phyloP scores from a whole-genome alignment of 345 rosid genomes.

The Melastoma malabathricum region DNA sequence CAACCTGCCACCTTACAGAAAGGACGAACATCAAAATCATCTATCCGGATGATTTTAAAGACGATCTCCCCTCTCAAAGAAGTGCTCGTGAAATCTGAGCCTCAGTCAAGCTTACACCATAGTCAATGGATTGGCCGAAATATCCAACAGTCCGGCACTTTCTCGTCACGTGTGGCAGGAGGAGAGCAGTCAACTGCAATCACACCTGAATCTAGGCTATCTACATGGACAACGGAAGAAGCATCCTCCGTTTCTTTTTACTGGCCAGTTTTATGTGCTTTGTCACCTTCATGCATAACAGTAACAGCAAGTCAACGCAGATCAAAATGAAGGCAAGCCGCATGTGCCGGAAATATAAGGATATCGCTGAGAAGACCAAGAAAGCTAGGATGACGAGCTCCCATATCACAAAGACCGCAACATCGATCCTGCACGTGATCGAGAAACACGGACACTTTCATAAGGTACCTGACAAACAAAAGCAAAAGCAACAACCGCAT shows the following conservation, averaged over 20 bases:
- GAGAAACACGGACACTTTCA: not conserved
- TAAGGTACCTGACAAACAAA: too few relatives aligned
- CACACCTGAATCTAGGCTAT: too few relatives aligned
- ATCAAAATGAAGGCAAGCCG: constrained; percentile 60
- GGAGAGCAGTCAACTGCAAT: too few relatives aligned
- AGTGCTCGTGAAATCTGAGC: not conserved
- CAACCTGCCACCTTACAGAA: not conserved
- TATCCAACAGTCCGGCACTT: not conserved
- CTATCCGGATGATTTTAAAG: too few relatives aligned
- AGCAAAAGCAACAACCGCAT: too few relatives aligned
- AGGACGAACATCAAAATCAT: too few relatives aligned
- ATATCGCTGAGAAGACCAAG: constrained; percentile 87
- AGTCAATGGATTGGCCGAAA: not conserved
- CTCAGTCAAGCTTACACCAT: too few relatives aligned
- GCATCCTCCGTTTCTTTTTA: constrained; percentile 95
- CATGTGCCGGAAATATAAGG: constrained; percentile 66
- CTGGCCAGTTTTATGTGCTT: constrained; percentile 72
- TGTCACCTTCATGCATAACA: constrained; percentile 69
- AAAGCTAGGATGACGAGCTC: constrained; percentile 77
- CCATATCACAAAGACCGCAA: constrained; percentile 79
- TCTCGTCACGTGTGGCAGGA: too few relatives aligned
- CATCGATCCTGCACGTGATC: constrained; percentile 75
- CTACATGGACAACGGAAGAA: constrained; percentile 52
- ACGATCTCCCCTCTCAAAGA: too few relatives aligned
- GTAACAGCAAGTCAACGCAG: constrained; percentile 56